Evolutionary conservation across 2,329 filamentous ascomycete species (phyloP).

Genomic region (Colletotrichum viniferum): DNA sequence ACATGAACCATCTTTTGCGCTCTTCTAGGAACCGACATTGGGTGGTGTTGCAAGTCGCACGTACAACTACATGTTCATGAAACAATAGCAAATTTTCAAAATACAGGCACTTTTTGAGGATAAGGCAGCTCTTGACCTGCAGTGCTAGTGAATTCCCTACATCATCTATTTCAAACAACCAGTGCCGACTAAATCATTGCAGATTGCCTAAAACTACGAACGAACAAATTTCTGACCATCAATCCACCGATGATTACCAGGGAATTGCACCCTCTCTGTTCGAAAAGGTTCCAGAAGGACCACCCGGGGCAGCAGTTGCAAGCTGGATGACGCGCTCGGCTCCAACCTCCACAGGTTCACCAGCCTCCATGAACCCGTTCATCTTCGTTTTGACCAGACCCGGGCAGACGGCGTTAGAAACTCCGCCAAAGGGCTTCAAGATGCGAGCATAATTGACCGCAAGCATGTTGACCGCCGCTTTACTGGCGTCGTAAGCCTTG

Average conservation of each 20-base stretch:
- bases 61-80: not conserved
- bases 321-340: constrained; percentile 33
- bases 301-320: constrained; percentile 31
- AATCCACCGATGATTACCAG: constrained; percentile 7
- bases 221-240: not conserved
- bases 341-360: constrained; percentile 27
- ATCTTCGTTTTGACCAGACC: constrained; percentile 38
- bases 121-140: not conserved
- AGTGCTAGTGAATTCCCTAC: not conserved
- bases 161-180: not conserved
- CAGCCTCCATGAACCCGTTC: constrained; percentile 20
- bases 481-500: constrained; percentile 42
- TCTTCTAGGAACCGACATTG: not conserved
- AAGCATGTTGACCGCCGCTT: constrained; percentile 48
- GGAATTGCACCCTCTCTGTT: constrained; percentile 26
- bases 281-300: constrained; percentile 32
- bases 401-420: constrained; percentile 40
- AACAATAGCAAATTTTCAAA: not conserved
- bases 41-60: not conserved
- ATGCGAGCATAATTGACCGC: constrained; percentile 34
- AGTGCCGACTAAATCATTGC: not conserved
- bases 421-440: constrained; percentile 32
- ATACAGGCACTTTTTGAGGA: not conserved
- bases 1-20: not conserved
- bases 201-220: not conserved